phyloP scores from a whole-genome alignment of 768 basidiomycete species.

The Crepidotus variabilis region DNA sequence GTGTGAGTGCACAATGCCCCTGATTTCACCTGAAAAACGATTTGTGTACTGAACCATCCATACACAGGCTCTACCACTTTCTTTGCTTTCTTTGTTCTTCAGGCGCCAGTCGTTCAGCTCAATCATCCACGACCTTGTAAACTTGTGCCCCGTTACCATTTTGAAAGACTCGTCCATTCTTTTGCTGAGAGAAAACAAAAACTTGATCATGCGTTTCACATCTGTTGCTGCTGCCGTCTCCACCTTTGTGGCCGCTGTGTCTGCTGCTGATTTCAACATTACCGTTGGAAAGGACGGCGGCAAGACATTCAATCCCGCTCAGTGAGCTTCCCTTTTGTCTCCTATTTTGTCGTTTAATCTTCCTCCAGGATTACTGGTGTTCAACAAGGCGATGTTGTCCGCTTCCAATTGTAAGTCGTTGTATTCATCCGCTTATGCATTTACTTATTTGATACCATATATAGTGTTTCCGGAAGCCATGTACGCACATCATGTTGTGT shows the following conservation, averaged over 20 bases:
- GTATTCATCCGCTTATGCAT: background rate
- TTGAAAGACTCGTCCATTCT: background rate
- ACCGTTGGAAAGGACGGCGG: slow-evolving; percentile 26
- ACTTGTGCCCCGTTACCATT: background rate
- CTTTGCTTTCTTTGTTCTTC: background rate
- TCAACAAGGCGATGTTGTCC: slow-evolving; percentile 33
- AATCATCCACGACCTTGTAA: background rate
- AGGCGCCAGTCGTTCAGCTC: background rate
- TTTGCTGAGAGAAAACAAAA: background rate
- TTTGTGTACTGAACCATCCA: background rate
- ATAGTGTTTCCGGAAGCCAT: slow-evolving; percentile 36
- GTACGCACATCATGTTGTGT: slow-evolving; percentile 18
- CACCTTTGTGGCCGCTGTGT: slow-evolving; percentile 23
- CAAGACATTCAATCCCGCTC: slow-evolving; percentile 23
- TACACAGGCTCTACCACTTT: slow-evolving; percentile 5
- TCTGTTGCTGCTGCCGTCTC: slow-evolving; percentile 14
- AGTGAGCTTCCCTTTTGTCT: slow-evolving; percentile 12
- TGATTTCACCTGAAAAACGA: background rate
- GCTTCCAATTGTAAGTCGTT: slow-evolving; percentile 40
- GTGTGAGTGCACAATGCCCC: slow-evolving; percentile 19
- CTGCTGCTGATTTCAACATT: slow-evolving; percentile 27
- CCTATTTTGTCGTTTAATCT: background rate
- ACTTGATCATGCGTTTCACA: slow-evolving; percentile 19
- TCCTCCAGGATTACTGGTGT: slow-evolving; percentile 27
- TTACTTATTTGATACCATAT: background rate